phyloP scores from a whole-genome alignment of 1,284 basidiomycete species.

The Ganoderma multipileum region DNA sequence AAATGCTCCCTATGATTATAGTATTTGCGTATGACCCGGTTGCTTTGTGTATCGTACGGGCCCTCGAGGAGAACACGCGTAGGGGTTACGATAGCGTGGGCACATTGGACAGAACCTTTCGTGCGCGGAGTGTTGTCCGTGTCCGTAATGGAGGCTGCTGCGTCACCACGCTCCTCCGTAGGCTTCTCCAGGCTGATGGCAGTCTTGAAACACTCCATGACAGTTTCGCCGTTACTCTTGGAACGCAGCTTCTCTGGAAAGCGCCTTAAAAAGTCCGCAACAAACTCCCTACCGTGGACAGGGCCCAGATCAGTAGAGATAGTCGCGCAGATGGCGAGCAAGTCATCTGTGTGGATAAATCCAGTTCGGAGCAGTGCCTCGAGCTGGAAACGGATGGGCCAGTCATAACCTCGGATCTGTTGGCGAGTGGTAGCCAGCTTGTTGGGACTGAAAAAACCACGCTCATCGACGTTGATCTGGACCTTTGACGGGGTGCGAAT shows the following conservation, averaged over 20 bases:
- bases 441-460: conserved; percentile 55
- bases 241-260: conserved; percentile 54
- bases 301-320: conserved; percentile 49
- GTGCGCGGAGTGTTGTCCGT: conserved; percentile 7
- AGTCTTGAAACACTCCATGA: conserved; percentile 56
- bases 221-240: conserved; percentile 50
- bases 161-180: conserved; percentile 6
- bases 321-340: conserved; percentile 48
- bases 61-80: conserved; percentile 74
- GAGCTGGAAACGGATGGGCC: conserved; percentile 73
- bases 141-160: conserved; percentile 11
- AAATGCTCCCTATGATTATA: conserved; percentile 66
- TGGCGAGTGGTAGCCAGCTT: conserved; percentile 51
- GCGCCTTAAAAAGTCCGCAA: conserved; percentile 56
- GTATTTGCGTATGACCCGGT: conserved; percentile 66
- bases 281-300: conserved; percentile 36
- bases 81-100: conserved; percentile 74
- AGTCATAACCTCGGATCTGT: conserved; percentile 52
- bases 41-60: conserved; percentile 73
- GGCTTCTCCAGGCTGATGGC: conserved; percentile 28
- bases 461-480: conserved; percentile 53
- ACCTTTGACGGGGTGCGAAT: conserved; percentile 45
- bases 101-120: conserved; percentile 53
- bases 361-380: conserved; percentile 69
- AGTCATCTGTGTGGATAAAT: conserved; percentile 59